A percentile compares a stretch with the other conserved stretches of the same genome.
These are phyloP conservation scores for Colletotrichum sp. DNA, from an alignment of 2,329 filamentous ascomycete genomes.

Conservation along the genomic window DNA sequence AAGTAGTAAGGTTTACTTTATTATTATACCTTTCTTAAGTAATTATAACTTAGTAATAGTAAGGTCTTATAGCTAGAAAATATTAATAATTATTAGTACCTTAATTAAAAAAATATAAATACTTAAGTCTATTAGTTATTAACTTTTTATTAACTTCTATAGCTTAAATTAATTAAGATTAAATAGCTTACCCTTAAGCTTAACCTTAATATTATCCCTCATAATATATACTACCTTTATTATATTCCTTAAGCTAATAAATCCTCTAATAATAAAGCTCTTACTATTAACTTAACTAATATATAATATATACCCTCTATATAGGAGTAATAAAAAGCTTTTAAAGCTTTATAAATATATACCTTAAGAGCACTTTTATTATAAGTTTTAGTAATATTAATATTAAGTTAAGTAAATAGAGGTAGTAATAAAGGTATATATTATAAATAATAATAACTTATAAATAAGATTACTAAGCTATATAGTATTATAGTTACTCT, in stretches of 20 bases:
- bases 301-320: background rate
- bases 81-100: no score
- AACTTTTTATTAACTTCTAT: background rate
- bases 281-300: background rate
- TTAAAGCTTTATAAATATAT: background rate
- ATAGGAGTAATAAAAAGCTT: background rate
- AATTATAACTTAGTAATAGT: no score
- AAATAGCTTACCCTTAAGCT: background rate
- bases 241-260: no score
- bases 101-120: no score
- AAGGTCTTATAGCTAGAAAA: rapidly evolving
- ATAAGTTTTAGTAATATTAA: background rate
- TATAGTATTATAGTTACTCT: background rate
- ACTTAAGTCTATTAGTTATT: no score
- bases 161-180: background rate
- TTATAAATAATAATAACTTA: background rate
- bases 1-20: rapidly evolving
- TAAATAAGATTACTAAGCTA: background rate
- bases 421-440: background rate
- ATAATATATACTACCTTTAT: background rate
- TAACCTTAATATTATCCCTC: background rate
- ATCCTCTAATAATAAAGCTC: no score
- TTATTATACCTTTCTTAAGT: no score
- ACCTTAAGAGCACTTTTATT: rapidly evolving
- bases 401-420: background rate